These are phyloP conservation scores for Penicillium griseofulvum DNA, from an alignment of 2,329 filamentous ascomycete species.

Conservation along the genomic window DNA sequence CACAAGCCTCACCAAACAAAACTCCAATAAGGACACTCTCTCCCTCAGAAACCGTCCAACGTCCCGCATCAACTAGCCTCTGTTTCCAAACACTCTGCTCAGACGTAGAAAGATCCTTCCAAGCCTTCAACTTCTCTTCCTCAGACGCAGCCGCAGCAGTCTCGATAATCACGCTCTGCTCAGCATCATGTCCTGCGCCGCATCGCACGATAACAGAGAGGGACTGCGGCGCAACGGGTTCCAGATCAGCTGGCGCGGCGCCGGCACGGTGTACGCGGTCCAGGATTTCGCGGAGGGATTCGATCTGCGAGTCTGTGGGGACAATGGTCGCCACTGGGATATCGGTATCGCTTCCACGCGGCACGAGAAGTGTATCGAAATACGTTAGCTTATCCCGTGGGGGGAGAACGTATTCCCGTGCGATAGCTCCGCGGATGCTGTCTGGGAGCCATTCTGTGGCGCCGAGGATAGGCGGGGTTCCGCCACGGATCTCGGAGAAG, in stretches of 20 bases:
- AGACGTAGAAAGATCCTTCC: constrained; percentile 66
- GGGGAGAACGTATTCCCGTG: constrained; percentile 38
- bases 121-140: constrained; percentile 45
- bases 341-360: not conserved
- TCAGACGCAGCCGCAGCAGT: constrained; percentile 11
- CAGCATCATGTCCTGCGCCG: constrained; percentile 14
- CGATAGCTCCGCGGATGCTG: constrained; percentile 44
- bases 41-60: constrained; percentile 77
- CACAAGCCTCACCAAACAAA: constrained; percentile 66
- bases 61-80: constrained; percentile 65
- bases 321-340: not conserved
- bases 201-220: constrained; percentile 27
- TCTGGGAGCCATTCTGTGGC: constrained; percentile 57
- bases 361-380: constrained; percentile 14
- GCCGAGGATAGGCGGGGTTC: constrained; percentile 56
- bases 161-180: constrained; percentile 26
- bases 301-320: constrained; percentile 14
- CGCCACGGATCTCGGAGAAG: constrained; percentile 60
- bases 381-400: constrained; percentile 17
- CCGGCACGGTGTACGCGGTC: constrained; percentile 24
- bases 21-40: constrained; percentile 74
- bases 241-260: constrained; percentile 20
- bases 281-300: constrained; percentile 30
- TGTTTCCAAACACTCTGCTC: constrained; percentile 69
- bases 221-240: constrained; percentile 8